phyloP scores from a whole-genome alignment of 2,329 filamentous ascomycete species.

The Rosellinia necatrix region DNA sequence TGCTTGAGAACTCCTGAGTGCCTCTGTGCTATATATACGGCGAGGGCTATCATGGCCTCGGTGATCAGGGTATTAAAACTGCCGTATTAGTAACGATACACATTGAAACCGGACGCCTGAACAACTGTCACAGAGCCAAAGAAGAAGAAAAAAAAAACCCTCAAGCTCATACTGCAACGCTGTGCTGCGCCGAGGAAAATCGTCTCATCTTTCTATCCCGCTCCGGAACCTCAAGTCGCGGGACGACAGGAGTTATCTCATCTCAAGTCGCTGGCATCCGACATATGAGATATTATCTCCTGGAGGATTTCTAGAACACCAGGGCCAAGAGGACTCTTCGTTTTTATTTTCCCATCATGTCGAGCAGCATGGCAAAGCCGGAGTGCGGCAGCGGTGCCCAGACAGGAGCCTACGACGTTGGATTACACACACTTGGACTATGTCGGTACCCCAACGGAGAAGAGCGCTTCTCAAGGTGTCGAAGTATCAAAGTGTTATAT shows the following conservation, averaged over 20 bases:
- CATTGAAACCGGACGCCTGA: no score
- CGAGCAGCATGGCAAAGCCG: constrained; percentile 42
- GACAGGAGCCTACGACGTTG: constrained; percentile 48
- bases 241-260: constrained; percentile 40
- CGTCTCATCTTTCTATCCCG: constrained; percentile 34
- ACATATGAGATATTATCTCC: constrained; percentile 11
- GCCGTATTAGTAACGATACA: no score
- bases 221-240: constrained; percentile 39
- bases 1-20: neutral
- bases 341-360: constrained; percentile 28
- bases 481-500: neutral
- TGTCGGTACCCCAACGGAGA: constrained; percentile 42
- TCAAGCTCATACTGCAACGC: no score
- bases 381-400: constrained; percentile 45
- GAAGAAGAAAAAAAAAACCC: no score
- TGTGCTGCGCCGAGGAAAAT: neutral
- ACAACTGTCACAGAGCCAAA: no score
- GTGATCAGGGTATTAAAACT: neutral
- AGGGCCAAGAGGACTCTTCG: neutral
- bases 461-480: neutral
- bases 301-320: neutral
- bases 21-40: constrained; percentile 1
- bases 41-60: neutral
- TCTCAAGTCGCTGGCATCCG: constrained; percentile 33
- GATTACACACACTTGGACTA: constrained; percentile 48